Base-by-base conservation (phyloP, 2,329 filamentous ascomycete genomes). In the Xylariales sp. region DNA sequence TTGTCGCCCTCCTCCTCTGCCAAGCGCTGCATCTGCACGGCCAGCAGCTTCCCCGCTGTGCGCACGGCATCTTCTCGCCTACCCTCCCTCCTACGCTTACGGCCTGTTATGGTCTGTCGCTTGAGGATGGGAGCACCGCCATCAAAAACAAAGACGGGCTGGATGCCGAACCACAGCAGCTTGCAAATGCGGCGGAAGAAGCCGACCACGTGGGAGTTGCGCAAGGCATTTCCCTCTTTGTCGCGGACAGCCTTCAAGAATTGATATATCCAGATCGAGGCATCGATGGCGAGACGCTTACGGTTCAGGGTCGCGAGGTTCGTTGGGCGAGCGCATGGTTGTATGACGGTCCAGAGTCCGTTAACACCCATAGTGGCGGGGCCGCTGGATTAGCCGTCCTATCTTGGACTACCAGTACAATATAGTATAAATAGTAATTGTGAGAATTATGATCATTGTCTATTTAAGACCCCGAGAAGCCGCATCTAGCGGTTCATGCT, bases 221-320 rank as follows among this genome's bases (percentile, higher is more conserved):
- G 88, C 37, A 98, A 73, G 1, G 93, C 93, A 57, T 98, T 95
- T 38, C 93, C 93, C 64, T 98, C 93, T 56, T 97, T 96, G 66
- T 98, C 93, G 53, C 93, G 90, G 10, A 98, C 93, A 8, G 94
- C 93, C 68, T 98, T 98, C 53, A 98, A 80, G 56, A 98, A 98
- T 59, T 98, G 93, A 72, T 98, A 98, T 53, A 98, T 97, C 93
- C 93, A 98, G 59, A 98, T 98, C 11, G 90, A 96, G 41, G 94
- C 93, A 66, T 98, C 93, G 49, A 98, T 88, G 32, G 93, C 94
- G 34, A 98, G 84, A 13, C 93, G 88, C 66, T 95, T 96, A 51
- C 86, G 88, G 62, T 97, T 97, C 43, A 98, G 81, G 12, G 91
- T 95, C 53, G 94, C 90, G 52, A 98, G 84, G 62, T 95, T 96